Evolutionary conservation across 2,329 filamentous ascomycete genomes (phyloP).

Genomic region (Phaeosphaeriaceae sp.): DNA sequence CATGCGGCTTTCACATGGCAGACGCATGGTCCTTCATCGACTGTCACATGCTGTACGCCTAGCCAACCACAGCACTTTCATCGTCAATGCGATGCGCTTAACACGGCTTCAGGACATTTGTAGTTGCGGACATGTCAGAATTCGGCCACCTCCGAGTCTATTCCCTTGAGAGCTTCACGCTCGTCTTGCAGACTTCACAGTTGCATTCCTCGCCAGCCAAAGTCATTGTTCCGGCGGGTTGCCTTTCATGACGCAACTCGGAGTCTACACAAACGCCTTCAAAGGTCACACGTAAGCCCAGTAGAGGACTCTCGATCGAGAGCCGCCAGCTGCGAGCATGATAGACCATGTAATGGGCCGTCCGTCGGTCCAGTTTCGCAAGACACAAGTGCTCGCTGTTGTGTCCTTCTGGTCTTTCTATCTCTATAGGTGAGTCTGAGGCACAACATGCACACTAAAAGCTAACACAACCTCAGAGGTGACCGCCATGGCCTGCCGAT

Average conservation of each 20-base stretch:
- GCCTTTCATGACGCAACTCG: slow-evolving; percentile 25
- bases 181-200: background rate
- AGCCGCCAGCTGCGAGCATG: slow-evolving; percentile 25
- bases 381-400: slow-evolving; percentile 90
- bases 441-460: background rate
- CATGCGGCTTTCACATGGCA: slow-evolving; percentile 27
- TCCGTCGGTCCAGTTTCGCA: slow-evolving; percentile 88
- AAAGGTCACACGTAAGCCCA: slow-evolving; percentile 3
- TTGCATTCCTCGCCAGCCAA: background rate
- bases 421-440: slow-evolving; percentile 68
- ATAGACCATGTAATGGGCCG: slow-evolving; percentile 88
- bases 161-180: background rate
- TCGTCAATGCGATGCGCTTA: slow-evolving; percentile 24
- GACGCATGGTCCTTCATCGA: slow-evolving; percentile 9
- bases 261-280: background rate
- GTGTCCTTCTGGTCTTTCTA: slow-evolving; percentile 91
- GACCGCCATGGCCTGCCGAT: slow-evolving; percentile 86
- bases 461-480: slow-evolving; percentile 64
- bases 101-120: slow-evolving; percentile 12
- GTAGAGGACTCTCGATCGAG: background rate
- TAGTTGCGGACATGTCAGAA: slow-evolving; percentile 20
- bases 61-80: slow-evolving; percentile 22
- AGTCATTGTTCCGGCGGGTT: slow-evolving; percentile 7
- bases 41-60: slow-evolving; percentile 31
- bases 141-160: background rate